Conservation (phyloP, 73 alveolate genomes). For the Paramecium caudatum region DNA sequence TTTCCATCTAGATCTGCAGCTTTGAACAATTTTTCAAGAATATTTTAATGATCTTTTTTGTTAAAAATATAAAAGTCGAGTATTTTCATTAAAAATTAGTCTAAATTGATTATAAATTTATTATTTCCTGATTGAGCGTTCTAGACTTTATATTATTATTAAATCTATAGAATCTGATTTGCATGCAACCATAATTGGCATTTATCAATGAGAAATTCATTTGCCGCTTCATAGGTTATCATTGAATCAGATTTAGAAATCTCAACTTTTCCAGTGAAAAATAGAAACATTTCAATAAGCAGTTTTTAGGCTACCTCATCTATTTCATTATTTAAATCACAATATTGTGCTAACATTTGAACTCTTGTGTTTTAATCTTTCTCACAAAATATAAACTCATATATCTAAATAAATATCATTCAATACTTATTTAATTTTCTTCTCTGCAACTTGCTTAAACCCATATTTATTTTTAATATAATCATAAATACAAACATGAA, state of each 20-base stretch:
- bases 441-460: constrained; percentile 56
- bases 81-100: not conserved
- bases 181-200: constrained; percentile 5
- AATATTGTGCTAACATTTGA: constrained; percentile 16
- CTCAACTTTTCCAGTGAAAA: constrained; percentile 3
- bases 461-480: constrained; percentile 60
- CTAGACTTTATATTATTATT: not conserved
- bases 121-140: not conserved
- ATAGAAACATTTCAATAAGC: not conserved
- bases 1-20: constrained; percentile 72
- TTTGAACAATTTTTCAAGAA: not conserved
- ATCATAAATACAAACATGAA: constrained; percentile 60
- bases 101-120: not conserved
- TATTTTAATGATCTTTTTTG: constrained; percentile 6
- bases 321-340: not conserved
- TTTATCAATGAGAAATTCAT: constrained; percentile 27
- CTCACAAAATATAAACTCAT: constrained; percentile 14
- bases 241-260: not conserved
- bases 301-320: constrained; percentile 58
- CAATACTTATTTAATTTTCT: constrained; percentile 50
- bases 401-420: not conserved
- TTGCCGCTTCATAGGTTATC: constrained; percentile 22
- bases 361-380: not conserved
- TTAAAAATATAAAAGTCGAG: constrained; percentile 29
- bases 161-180: not conserved